Evolutionary conservation across 495 filamentous ascomycete genomes (phyloP).

Genomic region (Staphylotrichum longicolle): DNA sequence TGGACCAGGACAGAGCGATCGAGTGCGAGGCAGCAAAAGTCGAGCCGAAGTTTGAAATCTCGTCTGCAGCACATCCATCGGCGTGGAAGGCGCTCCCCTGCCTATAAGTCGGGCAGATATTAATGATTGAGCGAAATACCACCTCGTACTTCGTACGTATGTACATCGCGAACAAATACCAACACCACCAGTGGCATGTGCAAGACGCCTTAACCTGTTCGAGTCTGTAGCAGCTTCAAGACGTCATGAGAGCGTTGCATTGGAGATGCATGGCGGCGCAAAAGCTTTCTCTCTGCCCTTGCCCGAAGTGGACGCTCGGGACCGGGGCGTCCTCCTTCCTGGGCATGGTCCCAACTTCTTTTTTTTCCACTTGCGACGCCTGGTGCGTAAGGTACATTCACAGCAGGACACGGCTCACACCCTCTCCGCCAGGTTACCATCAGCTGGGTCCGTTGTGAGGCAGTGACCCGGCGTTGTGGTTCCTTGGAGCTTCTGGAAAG

Average conservation of each 20-base stretch:
- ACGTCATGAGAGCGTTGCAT: slow-evolving; percentile 3
- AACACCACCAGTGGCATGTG: slow-evolving; percentile 9
- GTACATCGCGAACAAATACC: neutral
- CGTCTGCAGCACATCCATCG: neutral
- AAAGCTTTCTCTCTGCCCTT: neutral
- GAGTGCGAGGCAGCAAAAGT: too few species aligned
- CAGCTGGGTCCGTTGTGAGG: too few species aligned
- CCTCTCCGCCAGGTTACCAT: neutral
- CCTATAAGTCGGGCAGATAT: slow-evolving; percentile 2
- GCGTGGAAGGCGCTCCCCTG: slow-evolving; percentile 8
- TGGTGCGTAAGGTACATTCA: too few species aligned
- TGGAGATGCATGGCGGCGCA: neutral
- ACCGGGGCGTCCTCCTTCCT: neutral
- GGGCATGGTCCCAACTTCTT: neutral
- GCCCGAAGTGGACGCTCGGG: neutral
- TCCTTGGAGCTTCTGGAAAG: slow-evolving; percentile 19
- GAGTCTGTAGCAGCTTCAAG: neutral
- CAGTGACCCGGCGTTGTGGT: slow-evolving; percentile 11
- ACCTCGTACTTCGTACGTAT: too few species aligned
- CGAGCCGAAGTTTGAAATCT: too few species aligned
- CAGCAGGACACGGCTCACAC: neutral
- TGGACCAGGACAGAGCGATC: too few species aligned
- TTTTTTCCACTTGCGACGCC: too few species aligned
- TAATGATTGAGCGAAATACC: neutral
- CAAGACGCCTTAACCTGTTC: neutral